phyloP scores from a whole-genome alignment of 495 filamentous ascomycete species.

The Cercophora sp. region DNA sequence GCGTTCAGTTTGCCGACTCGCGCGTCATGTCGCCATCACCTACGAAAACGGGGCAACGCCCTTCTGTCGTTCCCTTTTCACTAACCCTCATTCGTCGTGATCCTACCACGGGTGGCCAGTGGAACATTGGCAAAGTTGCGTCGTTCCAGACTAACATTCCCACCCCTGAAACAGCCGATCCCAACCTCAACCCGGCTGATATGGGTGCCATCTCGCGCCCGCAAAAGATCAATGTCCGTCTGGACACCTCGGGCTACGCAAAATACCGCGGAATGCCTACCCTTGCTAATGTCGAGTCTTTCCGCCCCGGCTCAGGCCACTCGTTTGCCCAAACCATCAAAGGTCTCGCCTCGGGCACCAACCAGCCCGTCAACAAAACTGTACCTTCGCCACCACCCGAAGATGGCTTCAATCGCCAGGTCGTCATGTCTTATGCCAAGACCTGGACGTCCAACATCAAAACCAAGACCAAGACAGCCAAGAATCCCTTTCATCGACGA shows the following conservation, averaged over 20 bases:
- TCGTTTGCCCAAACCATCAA: conserved; percentile 21
- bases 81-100: conserved; percentile 88
- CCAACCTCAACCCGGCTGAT: conserved; percentile 33
- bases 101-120: conserved; percentile 71
- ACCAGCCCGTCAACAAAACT: background rate
- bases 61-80: conserved; percentile 41
- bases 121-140: conserved; percentile 78
- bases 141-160: conserved; percentile 43
- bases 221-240: conserved; percentile 41
- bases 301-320: conserved; percentile 28
- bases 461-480: conserved; percentile 37
- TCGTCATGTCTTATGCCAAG: conserved; percentile 49
- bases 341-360: conserved; percentile 2
- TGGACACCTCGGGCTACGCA: conserved; percentile 46
- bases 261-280: conserved; percentile 47
- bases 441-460: conserved; percentile 37
- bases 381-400: conserved; percentile 4
- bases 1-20: background rate
- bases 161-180: conserved; percentile 22
- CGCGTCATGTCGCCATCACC: conserved; percentile 8
- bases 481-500: conserved; percentile 35
- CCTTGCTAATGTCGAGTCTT: conserved; percentile 27
- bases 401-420: conserved; percentile 44
- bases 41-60: background rate
- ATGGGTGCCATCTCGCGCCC: conserved; percentile 49